Base-by-base conservation (phyloP, 768 basidiomycete genomes). In the Cystofilobasidium macerans region DNA sequence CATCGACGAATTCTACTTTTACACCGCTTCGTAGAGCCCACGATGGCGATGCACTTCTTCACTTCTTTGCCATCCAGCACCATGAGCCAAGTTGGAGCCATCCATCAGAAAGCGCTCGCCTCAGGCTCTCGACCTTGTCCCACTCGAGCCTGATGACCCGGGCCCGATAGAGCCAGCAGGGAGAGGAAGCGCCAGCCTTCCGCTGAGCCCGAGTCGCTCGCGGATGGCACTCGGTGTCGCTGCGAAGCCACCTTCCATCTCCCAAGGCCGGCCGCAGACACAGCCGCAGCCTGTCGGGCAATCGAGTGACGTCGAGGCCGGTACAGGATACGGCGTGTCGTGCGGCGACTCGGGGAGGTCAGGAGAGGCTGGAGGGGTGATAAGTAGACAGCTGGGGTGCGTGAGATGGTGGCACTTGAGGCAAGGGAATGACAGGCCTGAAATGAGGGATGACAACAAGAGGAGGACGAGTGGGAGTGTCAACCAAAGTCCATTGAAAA, bases 231-330 rank as follows among this genome's bases (percentile, higher is more conserved):
- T 30, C 51, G 51, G 51, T 30, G 51, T 54, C 14, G 32, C 18
- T 7, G 51, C 51, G 51, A 54, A 7, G 18, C 30, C 30, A 30
- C 51, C 51, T 16, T 54, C 51, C 28, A 54, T 32, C 51, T 40
- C 53, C 62, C 51, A 38, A 12, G 36, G 22, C 24, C 38, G n/a
- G 12, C 48, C 26, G 47, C 62, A 63, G 8, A 13, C 22, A 30
- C 62, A 63, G 22, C 62, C 62, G 28, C 62, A 63, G 12, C 62
- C 62, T 14, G 62, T 63, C 2, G 62, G 62, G 26, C 62, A 63
- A 26, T 54, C 51, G 8, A 20, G 28, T n/a, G 28, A 20, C 22
- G 35, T 54, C 35, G 36, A 13, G n/a, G n/a, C n/a, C n/a, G n/a
- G n/a, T n/a, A n/a, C 36, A 24, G 40, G 26, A 22, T 6, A 22